Base-by-base conservation (phyloP, 176 grass and related monocot species). In the Neostapfia colusana region DNA sequence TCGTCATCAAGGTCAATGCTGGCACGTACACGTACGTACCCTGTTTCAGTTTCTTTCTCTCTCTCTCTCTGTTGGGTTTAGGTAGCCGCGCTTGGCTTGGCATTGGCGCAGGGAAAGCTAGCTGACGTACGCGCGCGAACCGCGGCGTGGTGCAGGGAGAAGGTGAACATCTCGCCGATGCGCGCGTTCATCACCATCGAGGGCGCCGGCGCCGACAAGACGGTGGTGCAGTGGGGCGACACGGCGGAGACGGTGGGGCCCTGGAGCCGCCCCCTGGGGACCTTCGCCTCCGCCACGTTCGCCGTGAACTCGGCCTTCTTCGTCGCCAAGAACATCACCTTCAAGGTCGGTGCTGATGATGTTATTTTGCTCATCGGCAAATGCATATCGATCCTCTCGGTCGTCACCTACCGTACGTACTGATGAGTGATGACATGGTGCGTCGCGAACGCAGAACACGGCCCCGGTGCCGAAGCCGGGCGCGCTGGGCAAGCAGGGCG, bases 151-250 rank as follows among this genome's bases (percentile, higher is more conserved):
- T 34, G 70, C 72, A 97, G 95, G 76, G 95, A 99, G 91, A 99
- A 99, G 89, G 95, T 95, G 87, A 87, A 21, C 73, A 81, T 99
- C 74, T 85, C 91, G 24, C 79, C 91, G 48, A 63, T 88, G 89
- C 88, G 77, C 31, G 91, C 87, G 37, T 99, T 99, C 80, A 41
- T 99, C n/a, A 95, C 89, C 46, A 27, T 99, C 42, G 87, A 90
- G 89, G 95, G 95, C 45, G 89, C 91, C 2, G 95, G 95, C 1
- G 95, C 95, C 0, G 91, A 90, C 42, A 76, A 28, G 76, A 99
- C 95, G 15, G 80, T 99, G 46, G 87, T 99, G 72, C 91, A 99
- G 76, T 95, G 95, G 95, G 91, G 95, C 38, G 95, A 95, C 89
- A 95, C 89, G n/a, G 95, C 95, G 9, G 87, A 83, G 41, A 90